Evolutionary conservation across 805 yeast genomes (phyloP).

Genomic region (Alloascoidea africana): DNA sequence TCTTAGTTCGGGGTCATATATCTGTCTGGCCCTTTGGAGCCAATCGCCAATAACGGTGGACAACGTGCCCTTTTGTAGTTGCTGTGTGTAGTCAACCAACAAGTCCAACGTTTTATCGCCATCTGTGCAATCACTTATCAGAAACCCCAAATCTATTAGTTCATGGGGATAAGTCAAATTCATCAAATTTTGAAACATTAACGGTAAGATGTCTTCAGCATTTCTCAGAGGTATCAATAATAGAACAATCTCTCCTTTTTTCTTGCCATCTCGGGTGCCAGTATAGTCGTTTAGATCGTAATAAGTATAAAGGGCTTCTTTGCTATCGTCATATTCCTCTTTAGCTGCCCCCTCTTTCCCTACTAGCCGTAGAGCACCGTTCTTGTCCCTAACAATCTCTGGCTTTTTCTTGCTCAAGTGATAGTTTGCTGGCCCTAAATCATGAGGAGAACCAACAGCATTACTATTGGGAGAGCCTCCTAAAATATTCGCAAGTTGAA

Average conservation of each 20-base stretch:
- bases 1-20: background rate
- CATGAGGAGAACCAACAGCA: background rate
- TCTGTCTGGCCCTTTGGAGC: background rate
- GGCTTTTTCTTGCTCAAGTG: constrained; percentile 16
- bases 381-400: background rate
- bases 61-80: constrained; percentile 3
- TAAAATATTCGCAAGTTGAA: too few relatives aligned
- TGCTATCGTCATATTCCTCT: background rate
- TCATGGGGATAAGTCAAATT: constrained; percentile 75
- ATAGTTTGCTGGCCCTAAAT: background rate
- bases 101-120: background rate
- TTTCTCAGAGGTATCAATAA: constrained; percentile 66
- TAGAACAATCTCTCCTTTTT: constrained; percentile 43
- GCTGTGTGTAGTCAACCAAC: background rate
- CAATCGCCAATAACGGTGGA: background rate
- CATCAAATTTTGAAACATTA: constrained; percentile 78
- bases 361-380: background rate
- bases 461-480: too few relatives aligned
- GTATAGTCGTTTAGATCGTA: constrained; percentile 45
- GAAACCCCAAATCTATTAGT: constrained; percentile 37
- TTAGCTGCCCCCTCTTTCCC: background rate
- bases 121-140: constrained; percentile 3
- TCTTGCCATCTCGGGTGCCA: constrained; percentile 36
- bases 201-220: constrained; percentile 64
- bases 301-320: constrained; percentile 26